These are phyloP conservation scores for Fomitopsis schrenkii DNA, from an alignment of 1,284 basidiomycete genomes.

Conservation along the genomic window DNA sequence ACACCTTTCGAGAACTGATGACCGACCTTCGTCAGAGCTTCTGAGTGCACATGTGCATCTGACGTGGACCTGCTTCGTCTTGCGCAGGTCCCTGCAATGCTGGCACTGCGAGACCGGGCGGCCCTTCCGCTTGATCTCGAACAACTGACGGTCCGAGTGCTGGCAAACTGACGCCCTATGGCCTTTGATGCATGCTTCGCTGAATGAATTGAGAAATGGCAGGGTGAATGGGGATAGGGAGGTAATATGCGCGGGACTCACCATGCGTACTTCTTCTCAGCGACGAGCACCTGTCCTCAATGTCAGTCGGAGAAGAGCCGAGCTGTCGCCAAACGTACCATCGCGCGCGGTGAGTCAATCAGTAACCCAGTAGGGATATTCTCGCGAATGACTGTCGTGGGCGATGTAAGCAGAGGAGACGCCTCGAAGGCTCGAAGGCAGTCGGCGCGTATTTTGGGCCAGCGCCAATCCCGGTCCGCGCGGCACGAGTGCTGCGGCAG, in stretches of 20 bases:
- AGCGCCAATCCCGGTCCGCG: no score
- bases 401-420: no score
- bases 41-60: conserved; percentile 46
- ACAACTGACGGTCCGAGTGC: conserved; percentile 69
- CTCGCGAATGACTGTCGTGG: no score
- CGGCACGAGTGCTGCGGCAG: no score
- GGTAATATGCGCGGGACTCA: conserved; percentile 20
- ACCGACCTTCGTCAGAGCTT: not conserved
- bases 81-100: conserved; percentile 67
- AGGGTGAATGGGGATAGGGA: not conserved
- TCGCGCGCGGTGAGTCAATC: not conserved
- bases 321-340: not conserved
- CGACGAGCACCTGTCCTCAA: conserved; percentile 57
- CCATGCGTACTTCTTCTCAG: conserved; percentile 79
- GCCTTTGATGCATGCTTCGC: conserved; percentile 3
- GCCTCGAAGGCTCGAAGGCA: no score
- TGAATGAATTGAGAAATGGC: not conserved
- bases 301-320: not conserved
- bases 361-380: no score
- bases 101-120: conserved; percentile 73
- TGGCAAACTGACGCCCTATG: conserved; percentile 46
- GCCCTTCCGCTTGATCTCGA: conserved; percentile 76
- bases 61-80: conserved; percentile 67
- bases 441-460: no score
- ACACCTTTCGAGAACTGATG: not conserved